Percentiles rank a stretch among this genome's conserved stretches.
Evolutionary conservation across 2,329 filamentous ascomycete species (phyloP).

Genomic region (Fusarium kyushuense): DNA sequence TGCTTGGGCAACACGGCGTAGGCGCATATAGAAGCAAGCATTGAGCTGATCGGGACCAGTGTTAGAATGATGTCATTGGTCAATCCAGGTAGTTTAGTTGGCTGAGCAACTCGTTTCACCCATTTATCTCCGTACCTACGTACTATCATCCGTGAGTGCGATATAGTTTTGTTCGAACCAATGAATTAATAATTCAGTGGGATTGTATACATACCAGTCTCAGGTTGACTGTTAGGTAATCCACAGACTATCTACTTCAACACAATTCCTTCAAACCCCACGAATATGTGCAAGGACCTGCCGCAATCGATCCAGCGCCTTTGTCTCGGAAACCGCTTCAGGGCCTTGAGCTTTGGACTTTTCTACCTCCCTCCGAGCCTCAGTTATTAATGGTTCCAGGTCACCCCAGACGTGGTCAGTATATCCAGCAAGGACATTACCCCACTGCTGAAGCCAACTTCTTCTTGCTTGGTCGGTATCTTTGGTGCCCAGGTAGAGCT

Average conservation of each 20-base stretch:
- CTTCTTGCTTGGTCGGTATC: slow-evolving; percentile 56
- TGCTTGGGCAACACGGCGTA: slow-evolving; percentile 33
- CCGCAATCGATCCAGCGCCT: slow-evolving; percentile 52
- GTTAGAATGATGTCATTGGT: slow-evolving; percentile 48
- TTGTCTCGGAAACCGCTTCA: slow-evolving; percentile 37
- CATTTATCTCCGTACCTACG: neutral
- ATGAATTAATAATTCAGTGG: neutral
- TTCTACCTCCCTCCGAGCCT: slow-evolving; percentile 68
- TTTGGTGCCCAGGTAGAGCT: slow-evolving; percentile 55
- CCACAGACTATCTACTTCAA: neutral
- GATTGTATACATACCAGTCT: neutral
- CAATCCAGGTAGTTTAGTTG: slow-evolving; percentile 49
- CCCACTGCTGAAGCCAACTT: slow-evolving; percentile 68
- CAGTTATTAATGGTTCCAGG: slow-evolving; percentile 65
- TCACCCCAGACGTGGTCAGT: slow-evolving; percentile 78
- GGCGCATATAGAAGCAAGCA: slow-evolving; percentile 18
- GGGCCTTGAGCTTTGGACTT: slow-evolving; percentile 48
- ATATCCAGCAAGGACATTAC: slow-evolving; percentile 66
- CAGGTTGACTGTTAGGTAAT: neutral
- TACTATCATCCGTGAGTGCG: neutral
- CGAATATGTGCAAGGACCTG: slow-evolving; percentile 56
- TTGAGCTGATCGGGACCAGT: slow-evolving; percentile 3
- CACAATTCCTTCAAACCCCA: slow-evolving; percentile 39
- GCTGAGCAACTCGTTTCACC: slow-evolving; percentile 45
- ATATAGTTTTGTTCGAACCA: neutral